phyloP scores from a whole-genome alignment of 768 basidiomycete species.

The Cystobasidium ongulense region DNA sequence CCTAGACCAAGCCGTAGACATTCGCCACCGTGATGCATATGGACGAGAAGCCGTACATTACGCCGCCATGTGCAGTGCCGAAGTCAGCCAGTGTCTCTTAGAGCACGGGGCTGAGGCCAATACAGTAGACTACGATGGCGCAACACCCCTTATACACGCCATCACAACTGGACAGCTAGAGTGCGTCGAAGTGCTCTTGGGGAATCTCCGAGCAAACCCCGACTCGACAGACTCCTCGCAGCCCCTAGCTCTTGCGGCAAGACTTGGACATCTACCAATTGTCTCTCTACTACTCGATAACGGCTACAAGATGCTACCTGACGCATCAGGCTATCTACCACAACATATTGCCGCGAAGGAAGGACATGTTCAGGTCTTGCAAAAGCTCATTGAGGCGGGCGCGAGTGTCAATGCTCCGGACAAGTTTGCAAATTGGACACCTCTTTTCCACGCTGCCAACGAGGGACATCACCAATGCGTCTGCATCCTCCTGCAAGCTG shows the following conservation, averaged over 20 bases:
- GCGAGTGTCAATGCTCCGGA: constrained; percentile 77
- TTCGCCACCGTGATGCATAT: constrained; percentile 73
- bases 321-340: constrained; percentile 92
- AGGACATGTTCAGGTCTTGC: constrained; percentile 79
- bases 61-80: constrained; percentile 65
- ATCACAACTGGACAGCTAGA: constrained; percentile 73
- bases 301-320: constrained; percentile 69
- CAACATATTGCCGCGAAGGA: constrained; percentile 91
- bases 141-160: constrained; percentile 86
- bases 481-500: constrained; percentile 66
- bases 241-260: constrained; percentile 82
- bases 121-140: constrained; percentile 81
- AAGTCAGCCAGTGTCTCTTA: constrained; percentile 61
- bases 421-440: constrained; percentile 98
- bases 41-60: constrained; percentile 91
- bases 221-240: constrained; percentile 60
- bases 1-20: constrained; percentile 61
- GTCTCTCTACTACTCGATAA: constrained; percentile 66
- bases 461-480: constrained; percentile 72
- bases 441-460: constrained; percentile 86
- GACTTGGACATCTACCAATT: constrained; percentile 76
- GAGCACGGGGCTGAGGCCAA: constrained; percentile 59
- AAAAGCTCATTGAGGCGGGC: constrained; percentile 57
- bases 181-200: constrained; percentile 73
- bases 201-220: constrained; percentile 55